phyloP scores from a whole-genome alignment of 306 rosid species.

The Luffa acutangula region DNA sequence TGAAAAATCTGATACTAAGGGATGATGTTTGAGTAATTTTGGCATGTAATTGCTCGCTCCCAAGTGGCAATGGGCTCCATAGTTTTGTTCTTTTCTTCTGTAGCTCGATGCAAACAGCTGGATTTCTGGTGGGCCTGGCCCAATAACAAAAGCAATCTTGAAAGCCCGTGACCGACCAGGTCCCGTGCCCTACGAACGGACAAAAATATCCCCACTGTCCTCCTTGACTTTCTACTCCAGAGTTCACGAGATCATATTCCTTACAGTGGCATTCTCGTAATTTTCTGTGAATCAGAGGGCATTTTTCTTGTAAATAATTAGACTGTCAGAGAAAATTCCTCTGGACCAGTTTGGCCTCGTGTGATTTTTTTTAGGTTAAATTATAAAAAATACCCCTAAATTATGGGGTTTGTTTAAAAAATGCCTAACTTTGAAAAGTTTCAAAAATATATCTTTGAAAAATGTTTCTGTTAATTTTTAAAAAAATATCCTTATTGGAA shows the following conservation, averaged over 20 bases:
- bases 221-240: neutral
- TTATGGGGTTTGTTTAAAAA: too few relatives aligned
- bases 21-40: neutral
- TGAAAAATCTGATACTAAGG: neutral
- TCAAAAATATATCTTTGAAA: too few relatives aligned
- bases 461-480: too few relatives aligned
- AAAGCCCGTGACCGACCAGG: conserved; percentile 68
- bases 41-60: neutral
- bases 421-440: too few relatives aligned
- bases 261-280: neutral
- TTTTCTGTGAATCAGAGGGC: neutral
- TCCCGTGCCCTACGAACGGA: conserved; percentile 22
- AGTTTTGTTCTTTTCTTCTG: neutral
- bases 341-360: too few relatives aligned
- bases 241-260: conserved; percentile 10
- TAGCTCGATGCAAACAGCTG: neutral
- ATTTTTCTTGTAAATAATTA: neutral
- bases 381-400: too few relatives aligned
- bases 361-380: too few relatives aligned
- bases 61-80: neutral
- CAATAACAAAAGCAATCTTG: neutral
- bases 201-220: conserved; percentile 15
- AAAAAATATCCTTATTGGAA: too few relatives aligned
- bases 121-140: conserved; percentile 9
- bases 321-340: too few relatives aligned